Evolutionary conservation across 1,284 basidiomycete species (phyloP), one percentile per base, ranked within the genome.

Genomic region (Schizophyllum amplum): DNA sequence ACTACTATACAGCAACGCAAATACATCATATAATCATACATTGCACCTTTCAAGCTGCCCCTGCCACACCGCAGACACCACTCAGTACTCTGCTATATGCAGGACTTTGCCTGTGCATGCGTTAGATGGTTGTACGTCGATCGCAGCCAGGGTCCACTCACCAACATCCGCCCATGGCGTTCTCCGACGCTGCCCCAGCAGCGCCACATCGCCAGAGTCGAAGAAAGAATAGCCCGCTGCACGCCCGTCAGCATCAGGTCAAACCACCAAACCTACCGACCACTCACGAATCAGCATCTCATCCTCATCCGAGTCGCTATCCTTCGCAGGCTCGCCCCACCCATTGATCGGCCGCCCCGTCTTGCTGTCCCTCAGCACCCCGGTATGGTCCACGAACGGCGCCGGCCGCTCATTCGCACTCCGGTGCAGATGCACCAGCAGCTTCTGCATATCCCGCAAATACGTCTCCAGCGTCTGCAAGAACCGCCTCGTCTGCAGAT

Each of bases 401-500:
- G 83, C 84, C 0, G 87, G 81, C 27, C 82, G 82, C 66, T 91
- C 88, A 71, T 96, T 96, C 47, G 91, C 92, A 15, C 86, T 82
- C 48, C 83, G 75, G 69, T 94, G 86, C 17, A 92, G 75, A 59
- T 88, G 83, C 49, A 93, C 78, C 33, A 96, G 76, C 62, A 93
- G 78, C 17, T 83, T 77, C 68, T 92, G 86, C 21, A 93, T 80
- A 63, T 97, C 94, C 47, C 80, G 64, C 25, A 98, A 74, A 69
- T 97, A 98, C 4, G 83, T 78, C 65, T 86, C 78, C 5, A 99
- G 78, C 5, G 92, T 94, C 62, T 94, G 87, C 21, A 98, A 75
- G 77, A 93, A 94, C 6, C 96, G 82, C 23, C 86, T 79, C 0
- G 95, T 98, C 73, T 98, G 96, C 5, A 98, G 77, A 69, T 98